Base-by-base conservation (phyloP, 2,329 filamentous ascomycete genomes). In the Alternaria arbusti region DNA sequence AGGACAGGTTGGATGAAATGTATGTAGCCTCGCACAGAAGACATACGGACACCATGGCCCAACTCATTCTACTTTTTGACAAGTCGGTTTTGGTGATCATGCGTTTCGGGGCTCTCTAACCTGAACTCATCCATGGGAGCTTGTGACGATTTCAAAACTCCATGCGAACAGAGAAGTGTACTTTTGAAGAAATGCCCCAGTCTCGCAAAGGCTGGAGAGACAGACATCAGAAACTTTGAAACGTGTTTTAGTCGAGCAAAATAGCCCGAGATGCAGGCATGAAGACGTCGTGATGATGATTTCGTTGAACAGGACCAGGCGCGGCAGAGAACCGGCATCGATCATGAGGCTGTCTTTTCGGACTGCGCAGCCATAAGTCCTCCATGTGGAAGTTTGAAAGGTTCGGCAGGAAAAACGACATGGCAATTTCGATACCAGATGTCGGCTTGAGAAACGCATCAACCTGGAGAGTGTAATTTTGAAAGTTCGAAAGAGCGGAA, bases 61-160 rank as follows among this genome's bases (percentile, higher is more conserved):
- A n/a, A n/a, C n/a, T n/a, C n/a, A n/a, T n/a, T n/a, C n/a, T n/a
- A n/a, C n/a, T n/a, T n/a, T 36, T 36, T 36, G 30, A 36, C 5
- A 15, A 36, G 30, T 36, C 13, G 13, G 11, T 15, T 36, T 15
- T 36, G 13, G 3, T 15, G 30, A 36, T 36, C 13, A 36, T 36
- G 1, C 1, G 30, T 15, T 15, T 32, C 13, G n/a, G n/a, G n/a
- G n/a, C n/a, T n/a, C n/a, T n/a, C n/a, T n/a, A n/a, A n/a, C n/a
- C n/a, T n/a, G n/a, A n/a, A n/a, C 13, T 8, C 30, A 32, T 32
- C 4, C 13, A 1, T 0, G 0, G 0, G 28, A 30, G 30, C 2
- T 32, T 7, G 30, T 8, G 3, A 5, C 30, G 6, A 4, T 32
- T 32, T 36, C 13, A 8, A 1, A 36, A 8, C 30, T 36, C 13